phyloP scores from a whole-genome alignment of 2,329 filamentous ascomycete genomes.

The Verticillium albo-atrum region DNA sequence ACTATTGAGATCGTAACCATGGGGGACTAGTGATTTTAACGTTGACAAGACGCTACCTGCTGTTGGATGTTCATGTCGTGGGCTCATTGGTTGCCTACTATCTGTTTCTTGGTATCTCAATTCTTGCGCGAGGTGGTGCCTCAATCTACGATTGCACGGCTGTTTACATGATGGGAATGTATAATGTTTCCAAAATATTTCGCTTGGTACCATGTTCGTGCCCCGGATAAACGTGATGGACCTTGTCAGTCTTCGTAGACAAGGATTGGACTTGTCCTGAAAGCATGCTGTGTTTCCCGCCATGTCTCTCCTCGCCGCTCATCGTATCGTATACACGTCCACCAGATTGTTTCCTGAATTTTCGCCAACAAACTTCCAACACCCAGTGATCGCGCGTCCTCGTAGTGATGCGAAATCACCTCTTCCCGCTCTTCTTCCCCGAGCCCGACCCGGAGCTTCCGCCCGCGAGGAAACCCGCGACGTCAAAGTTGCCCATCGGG shows the following conservation, averaged over 20 bases:
- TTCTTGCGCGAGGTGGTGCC: background rate
- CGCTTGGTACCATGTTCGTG: background rate
- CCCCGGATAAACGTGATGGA: background rate
- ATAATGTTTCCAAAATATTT: background rate
- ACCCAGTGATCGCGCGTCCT: background rate
- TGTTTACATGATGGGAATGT: background rate
- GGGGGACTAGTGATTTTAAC: background rate
- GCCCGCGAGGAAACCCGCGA: slow-evolving; percentile 60
- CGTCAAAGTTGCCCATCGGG: slow-evolving; percentile 53
- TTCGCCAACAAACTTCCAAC: background rate
- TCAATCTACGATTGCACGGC: background rate
- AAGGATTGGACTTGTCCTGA: background rate
- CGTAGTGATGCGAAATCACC: background rate
- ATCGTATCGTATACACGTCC: background rate
- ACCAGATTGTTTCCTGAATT: background rate
- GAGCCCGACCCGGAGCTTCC: slow-evolving; percentile 24
- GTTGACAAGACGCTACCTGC: background rate
- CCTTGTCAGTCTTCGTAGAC: no score
- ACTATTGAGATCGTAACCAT: background rate
- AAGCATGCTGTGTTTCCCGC: background rate
- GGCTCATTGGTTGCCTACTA: background rate
- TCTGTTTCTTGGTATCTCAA: background rate
- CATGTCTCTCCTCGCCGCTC: background rate
- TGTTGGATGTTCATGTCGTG: background rate
- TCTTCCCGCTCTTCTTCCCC: background rate